Percentiles rank a stretch among this genome's conserved stretches.
Conservation (phyloP, 139 green algal genomes). For the Micromonas pusilla region DNA sequence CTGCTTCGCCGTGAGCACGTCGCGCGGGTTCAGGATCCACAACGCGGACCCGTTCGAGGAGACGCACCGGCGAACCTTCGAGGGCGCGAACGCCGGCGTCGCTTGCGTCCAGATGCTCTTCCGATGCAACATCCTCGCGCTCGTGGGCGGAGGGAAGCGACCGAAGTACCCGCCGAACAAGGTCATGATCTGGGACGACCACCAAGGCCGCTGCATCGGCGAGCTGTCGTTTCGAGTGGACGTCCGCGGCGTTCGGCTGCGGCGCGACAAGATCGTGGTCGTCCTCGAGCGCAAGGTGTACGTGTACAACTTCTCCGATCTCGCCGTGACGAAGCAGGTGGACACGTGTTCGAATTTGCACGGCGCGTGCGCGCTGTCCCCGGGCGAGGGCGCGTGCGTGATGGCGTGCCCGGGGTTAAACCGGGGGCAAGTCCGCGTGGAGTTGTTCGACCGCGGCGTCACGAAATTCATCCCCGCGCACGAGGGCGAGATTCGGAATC, state of each 20-base stretch:
- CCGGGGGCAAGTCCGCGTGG: conserved; percentile 79
- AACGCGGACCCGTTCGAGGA: conserved; percentile 89
- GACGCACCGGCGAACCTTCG: conserved; percentile 45
- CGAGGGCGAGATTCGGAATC: conserved; percentile 60
- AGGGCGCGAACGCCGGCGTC: conserved; percentile 49
- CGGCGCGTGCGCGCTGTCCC: conserved; percentile 76
- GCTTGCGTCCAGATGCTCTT: conserved; percentile 93
- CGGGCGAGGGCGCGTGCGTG: conserved; percentile 67
- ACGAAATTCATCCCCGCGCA: conserved; percentile 88
- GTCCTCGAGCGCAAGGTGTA: conserved; percentile 81
- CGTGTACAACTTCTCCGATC: conserved; percentile 92
- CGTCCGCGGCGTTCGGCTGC: conserved; percentile 70
- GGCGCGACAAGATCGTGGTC: conserved; percentile 87
- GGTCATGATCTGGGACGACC: conserved; percentile 98
- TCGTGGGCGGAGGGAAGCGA: conserved; percentile 77
- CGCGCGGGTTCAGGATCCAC: conserved; percentile 78
- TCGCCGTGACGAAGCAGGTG: conserved; percentile 81
- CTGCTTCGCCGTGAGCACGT: conserved; percentile 78
- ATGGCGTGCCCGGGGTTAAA: conserved; percentile 88
- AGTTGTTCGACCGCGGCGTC: conserved; percentile 83
- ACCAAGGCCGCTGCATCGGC: conserved; percentile 83
- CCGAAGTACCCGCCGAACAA: conserved; percentile 79
- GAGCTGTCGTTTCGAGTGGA: conserved; percentile 87
- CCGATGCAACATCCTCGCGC: conserved; percentile 86
- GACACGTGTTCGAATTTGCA: conserved; percentile 80